These are phyloP conservation scores for Hemisphaericaspora xylanilytica DNA, from an alignment of 1,139 yeast species.

Conservation along the genomic window DNA sequence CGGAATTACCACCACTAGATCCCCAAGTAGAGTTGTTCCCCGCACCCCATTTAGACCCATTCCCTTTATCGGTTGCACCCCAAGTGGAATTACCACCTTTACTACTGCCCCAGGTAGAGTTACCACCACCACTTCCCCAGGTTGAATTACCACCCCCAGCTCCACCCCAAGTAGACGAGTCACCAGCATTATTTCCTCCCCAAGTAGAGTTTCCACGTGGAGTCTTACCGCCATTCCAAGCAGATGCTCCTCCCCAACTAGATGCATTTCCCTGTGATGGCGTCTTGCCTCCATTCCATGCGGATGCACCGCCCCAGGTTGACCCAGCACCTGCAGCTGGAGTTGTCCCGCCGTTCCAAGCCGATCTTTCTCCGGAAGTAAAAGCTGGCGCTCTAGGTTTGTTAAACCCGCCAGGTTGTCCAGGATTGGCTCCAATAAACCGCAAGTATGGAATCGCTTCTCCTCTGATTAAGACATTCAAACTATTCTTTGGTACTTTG, in stretches of 20 bases:
- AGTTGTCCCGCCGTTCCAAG: slow-evolving; percentile 43
- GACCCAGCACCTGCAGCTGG: slow-evolving; percentile 26
- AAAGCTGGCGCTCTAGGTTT: slow-evolving; percentile 42
- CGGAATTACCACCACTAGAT: slow-evolving; percentile 31
- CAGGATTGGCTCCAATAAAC: slow-evolving; percentile 55
- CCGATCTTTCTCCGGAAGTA: slow-evolving; percentile 39
- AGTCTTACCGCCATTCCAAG: slow-evolving; percentile 18
- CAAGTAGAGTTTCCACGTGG: slow-evolving; percentile 19
- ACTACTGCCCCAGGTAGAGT: slow-evolving; percentile 20
- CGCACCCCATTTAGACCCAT: slow-evolving; percentile 22
- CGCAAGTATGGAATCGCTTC: slow-evolving; percentile 79
- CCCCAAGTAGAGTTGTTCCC: slow-evolving; percentile 36
- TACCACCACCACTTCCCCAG: slow-evolving; percentile 16
- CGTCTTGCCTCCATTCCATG: slow-evolving; percentile 38
- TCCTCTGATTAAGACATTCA: slow-evolving; percentile 66
- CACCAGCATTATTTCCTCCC: slow-evolving; percentile 16
- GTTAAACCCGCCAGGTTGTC: slow-evolving; percentile 10
- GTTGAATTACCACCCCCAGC: slow-evolving; percentile 19
- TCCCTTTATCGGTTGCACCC: slow-evolving; percentile 28
- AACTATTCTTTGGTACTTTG: slow-evolving; percentile 75
- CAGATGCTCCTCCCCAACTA: slow-evolving; percentile 23
- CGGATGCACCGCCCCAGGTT: slow-evolving; percentile 20
- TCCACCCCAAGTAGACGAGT: slow-evolving; percentile 13
- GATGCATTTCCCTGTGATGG: slow-evolving; percentile 22
- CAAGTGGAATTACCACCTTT: slow-evolving; percentile 26